Percentiles rank a stretch among this genome's conserved stretches.
These are phyloP conservation scores for Trametes cingulata DNA, from an alignment of 768 basidiomycete genomes.

Conservation along the genomic window DNA sequence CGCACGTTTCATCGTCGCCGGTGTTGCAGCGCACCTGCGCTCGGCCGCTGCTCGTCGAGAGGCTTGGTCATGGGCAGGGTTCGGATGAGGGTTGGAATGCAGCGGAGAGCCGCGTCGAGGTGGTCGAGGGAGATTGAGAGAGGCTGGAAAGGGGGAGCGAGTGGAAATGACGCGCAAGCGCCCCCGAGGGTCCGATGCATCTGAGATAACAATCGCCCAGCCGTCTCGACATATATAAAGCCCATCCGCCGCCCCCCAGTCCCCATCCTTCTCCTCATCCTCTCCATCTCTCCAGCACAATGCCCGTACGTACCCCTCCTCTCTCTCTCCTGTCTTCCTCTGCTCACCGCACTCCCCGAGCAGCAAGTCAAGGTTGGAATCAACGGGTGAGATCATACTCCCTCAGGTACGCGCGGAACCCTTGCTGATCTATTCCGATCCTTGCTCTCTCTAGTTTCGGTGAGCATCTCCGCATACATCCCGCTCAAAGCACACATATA, in stretches of 20 bases:
- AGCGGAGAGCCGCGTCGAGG: background rate
- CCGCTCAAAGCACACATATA: background rate
- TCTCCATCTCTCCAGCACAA: conserved; percentile 5
- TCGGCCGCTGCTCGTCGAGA: no score
- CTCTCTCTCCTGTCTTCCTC: background rate
- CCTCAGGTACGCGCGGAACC: background rate
- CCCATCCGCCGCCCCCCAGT: background rate
- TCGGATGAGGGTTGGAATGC: no score
- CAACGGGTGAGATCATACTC: conserved; percentile 70
- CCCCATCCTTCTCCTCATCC: conserved; percentile 11
- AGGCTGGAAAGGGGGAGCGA: background rate
- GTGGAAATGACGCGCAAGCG: background rate
- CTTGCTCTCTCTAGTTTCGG: conserved; percentile 61
- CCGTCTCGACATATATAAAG: conserved; percentile 19
- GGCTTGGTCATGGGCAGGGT: no score
- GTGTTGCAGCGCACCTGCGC: no score
- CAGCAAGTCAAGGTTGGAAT: conserved; percentile 85
- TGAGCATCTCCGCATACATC: conserved; percentile 39
- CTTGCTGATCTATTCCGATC: conserved; percentile 15
- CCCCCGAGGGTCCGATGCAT: conserved; percentile 8
- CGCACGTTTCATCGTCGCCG: no score
- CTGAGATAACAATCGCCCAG: conserved; percentile 21
- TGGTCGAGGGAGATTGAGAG: background rate
- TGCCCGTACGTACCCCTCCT: conserved; percentile 19
- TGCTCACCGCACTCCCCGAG: conserved; percentile 1